Evolutionary conservation across 2,329 filamentous ascomycete genomes (phyloP), one percentile per base, ranked within the genome.

Genomic region (Cladosporium cucumerinum): DNA sequence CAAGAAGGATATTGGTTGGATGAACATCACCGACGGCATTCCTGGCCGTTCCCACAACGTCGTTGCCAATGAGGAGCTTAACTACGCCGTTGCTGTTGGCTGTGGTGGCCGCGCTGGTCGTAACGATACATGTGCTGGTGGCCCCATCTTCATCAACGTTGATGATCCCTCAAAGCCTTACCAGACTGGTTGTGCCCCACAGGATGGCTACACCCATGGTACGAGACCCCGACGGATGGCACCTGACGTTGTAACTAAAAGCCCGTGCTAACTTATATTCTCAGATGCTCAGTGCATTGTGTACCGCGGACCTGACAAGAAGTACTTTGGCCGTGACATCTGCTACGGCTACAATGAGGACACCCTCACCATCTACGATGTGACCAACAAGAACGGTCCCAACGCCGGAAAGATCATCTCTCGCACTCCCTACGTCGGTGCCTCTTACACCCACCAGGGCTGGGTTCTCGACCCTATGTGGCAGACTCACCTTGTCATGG

Each of bases 171-270:
- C 77, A 18, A 84, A 83, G 69, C 81, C 83, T 8, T 79, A 75
- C 25, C 79, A 78, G 3, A 80, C 82, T 18, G 84, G 83, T 36
- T 86, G 83, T 68, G 79, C 80, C 3, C 75, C 77, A 18, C 73
- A 79, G 46, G 84, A 85, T 71, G 83, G 83, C 63, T 86, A 86
- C 72, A 82, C 84, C n/a, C 84, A 86, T 72, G 48, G 48, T 51
- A 51, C 11, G 48, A 46, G n/a, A 21, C n/a, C 39, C n/a, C n/a
- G 4, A 46, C 4, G 7, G 12, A n/a, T 25, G 8, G 16, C 5
- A n/a, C n/a, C 48, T 51, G 12, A 14, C 5, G 28, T 28, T 8
- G 12, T 25, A 8, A 16, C 14, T 25, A 14, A 8, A 28, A 28
- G 2, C 1, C 23, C 8, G 48, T 26, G 23, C 48, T 51, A 18